Base-by-base conservation (phyloP, 78 protist genomes). In the Bodo saltans region DNA sequence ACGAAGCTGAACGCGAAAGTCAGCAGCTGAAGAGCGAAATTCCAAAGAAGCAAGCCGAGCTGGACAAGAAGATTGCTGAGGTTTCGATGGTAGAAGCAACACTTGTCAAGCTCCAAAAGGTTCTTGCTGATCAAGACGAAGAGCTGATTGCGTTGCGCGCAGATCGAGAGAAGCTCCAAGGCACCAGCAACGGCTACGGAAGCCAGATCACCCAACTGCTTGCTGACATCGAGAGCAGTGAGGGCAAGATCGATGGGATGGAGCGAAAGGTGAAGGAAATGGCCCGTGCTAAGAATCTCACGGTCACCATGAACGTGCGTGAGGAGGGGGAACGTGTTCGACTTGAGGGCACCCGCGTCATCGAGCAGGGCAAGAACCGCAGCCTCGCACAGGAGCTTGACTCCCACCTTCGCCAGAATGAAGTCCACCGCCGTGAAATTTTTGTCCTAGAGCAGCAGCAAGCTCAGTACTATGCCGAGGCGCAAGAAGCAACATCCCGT, bases 61-160 rank as follows among this genome's bases (percentile, higher is more conserved):
- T 28, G 35, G n/a, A 27, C 90, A 90, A 33, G 94, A 91, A 40
- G 89, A 92, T 42, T 94, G 92, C 0, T 84, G 92, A 0, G 89
- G 90, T 11, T 68, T 90, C 37, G 30, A 34, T n/a, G 4, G 86
- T 1, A 90, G 92, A 23, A 91, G 92, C 47, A 93, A 92, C 87
- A 78, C 78, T 95, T 34, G 80, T 89, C 53, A 93, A 90, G 83
- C 89, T 93, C 27, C 23, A 72, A 33, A 68, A 85, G 67, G 90
- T 72, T 33, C 87, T 85, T 72, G 92, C 88, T 38, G 94, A 87
- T 40, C 91, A 93, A 3, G 74, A 88, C 23, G 72, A 73, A 29
- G 96, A 33, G 29, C n/a, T 86, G 73, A 71, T 42, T 74, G 38
- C 82, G 37, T 1, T 78, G 35, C 42, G 28, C 23, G 3, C 1